phyloP scores from a whole-genome alignment of 495 filamentous ascomycete genomes.

The Penicillium salamii region DNA sequence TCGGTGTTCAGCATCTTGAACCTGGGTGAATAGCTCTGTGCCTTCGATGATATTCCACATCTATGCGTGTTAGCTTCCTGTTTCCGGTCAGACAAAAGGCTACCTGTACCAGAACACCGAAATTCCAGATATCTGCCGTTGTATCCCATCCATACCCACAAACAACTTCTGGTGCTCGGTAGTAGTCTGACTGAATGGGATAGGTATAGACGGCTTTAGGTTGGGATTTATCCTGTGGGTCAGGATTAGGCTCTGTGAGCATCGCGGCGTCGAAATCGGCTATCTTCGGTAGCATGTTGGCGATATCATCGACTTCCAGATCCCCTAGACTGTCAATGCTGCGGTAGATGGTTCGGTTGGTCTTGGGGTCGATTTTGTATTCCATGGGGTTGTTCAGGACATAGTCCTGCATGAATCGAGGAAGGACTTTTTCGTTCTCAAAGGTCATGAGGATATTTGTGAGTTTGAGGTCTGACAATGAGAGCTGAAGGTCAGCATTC shows the following conservation, averaged over 20 bases:
- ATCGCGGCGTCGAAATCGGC: constrained; percentile 83
- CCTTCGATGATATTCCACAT: constrained; percentile 52
- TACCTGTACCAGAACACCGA: constrained; percentile 43
- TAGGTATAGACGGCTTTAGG: constrained; percentile 27
- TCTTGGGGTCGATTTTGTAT: constrained; percentile 29
- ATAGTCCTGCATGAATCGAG: constrained; percentile 25
- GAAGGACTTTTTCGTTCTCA: constrained; percentile 37
- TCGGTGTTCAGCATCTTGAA: constrained; percentile 25
- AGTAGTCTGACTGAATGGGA: constrained; percentile 43
- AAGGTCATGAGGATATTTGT: constrained; percentile 43
- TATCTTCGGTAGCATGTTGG: constrained; percentile 32
- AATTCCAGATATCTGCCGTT: constrained; percentile 45
- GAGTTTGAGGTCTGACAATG: constrained; percentile 45
- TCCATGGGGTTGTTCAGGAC: constrained; percentile 30
- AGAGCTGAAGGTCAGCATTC: no score
- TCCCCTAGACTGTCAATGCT: constrained; percentile 33
- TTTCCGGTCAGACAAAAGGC: constrained; percentile 6
- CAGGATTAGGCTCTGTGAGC: no score
- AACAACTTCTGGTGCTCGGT: constrained; percentile 47
- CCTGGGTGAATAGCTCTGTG: constrained; percentile 43
- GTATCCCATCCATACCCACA: constrained; percentile 43
- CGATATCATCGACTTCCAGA: background rate
- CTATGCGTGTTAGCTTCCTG: constrained; percentile 29
- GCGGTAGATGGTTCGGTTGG: constrained; percentile 22
- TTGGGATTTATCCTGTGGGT: no score